phyloP scores from a whole-genome alignment of 805 yeast genomes.

The Candida dendrica region DNA sequence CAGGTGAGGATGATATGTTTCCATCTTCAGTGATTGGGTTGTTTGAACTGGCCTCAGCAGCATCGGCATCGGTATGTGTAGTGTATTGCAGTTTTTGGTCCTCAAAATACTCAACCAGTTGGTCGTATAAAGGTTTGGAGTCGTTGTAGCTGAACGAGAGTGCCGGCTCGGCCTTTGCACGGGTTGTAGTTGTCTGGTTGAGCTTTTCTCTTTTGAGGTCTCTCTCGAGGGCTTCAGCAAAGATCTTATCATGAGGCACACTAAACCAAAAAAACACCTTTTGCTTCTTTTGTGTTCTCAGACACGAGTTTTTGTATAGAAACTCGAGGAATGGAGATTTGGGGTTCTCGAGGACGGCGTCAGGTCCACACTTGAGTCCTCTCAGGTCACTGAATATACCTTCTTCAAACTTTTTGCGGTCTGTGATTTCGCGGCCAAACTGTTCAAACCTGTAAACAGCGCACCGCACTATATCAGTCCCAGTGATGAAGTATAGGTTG shows the following conservation, averaged over 20 bases:
- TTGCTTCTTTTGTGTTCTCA: constrained; percentile 93
- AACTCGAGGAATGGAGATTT: constrained; percentile 79
- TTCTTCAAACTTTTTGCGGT: constrained; percentile 92
- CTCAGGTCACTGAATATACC: constrained; percentile 91
- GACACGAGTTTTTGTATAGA: constrained; percentile 76
- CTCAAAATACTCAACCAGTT: constrained; percentile 37
- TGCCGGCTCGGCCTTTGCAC: constrained; percentile 71
- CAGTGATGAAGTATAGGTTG: constrained; percentile 81
- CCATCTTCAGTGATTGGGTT: constrained; percentile 1
- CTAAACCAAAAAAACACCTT: constrained; percentile 96
- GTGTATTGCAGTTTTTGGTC: constrained; percentile 15
- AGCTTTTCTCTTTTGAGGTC: constrained; percentile 74
- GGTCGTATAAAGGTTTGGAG: constrained; percentile 42
- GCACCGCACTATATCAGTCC: constrained; percentile 93
- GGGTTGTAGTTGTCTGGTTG: constrained; percentile 63
- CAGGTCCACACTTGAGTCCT: constrained; percentile 75
- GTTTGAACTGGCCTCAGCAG: no score
- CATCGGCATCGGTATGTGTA: not conserved
- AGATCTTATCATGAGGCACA: constrained; percentile 87
- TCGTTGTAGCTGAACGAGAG: constrained; percentile 64
- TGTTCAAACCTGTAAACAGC: constrained; percentile 82
- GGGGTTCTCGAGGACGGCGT: constrained; percentile 84
- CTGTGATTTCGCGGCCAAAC: constrained; percentile 78
- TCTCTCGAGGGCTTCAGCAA: constrained; percentile 89
- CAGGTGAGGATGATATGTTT: not conserved